Conservation (phyloP, 1,284 basidiomycete genomes). For the Leccinum huronense region DNA sequence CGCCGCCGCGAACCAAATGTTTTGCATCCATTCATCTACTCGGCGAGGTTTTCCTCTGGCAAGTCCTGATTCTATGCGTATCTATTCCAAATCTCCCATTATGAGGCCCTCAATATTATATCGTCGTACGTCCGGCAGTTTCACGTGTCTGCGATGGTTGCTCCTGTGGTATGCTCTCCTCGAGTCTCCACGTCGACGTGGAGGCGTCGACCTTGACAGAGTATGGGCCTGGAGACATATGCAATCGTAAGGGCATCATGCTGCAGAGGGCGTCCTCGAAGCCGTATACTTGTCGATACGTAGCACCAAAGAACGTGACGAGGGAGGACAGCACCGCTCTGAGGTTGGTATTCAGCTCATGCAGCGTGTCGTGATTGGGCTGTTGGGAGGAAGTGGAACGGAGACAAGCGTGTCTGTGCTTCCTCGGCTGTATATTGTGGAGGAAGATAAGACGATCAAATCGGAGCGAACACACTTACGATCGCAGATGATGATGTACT, state of each 20-base stretch:
- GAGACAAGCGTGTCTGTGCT: slow-evolving; percentile 61
- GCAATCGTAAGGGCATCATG: slow-evolving; percentile 81
- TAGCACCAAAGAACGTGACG: slow-evolving; percentile 65
- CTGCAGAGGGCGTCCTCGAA: slow-evolving; percentile 74
- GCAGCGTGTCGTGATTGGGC: not conserved
- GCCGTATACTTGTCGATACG: slow-evolving; percentile 68
- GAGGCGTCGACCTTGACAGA: slow-evolving; percentile 61
- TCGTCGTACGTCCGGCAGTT: too few relatives aligned
- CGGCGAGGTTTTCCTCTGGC: too few relatives aligned
- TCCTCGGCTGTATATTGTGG: slow-evolving; percentile 58
- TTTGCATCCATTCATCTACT: too few relatives aligned
- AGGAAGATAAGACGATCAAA: not conserved
- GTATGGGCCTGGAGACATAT: slow-evolving; percentile 61
- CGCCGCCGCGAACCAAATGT: too few relatives aligned
- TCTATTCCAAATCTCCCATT: too few relatives aligned
- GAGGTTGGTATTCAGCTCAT: slow-evolving; percentile 49
- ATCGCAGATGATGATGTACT: slow-evolving; percentile 82
- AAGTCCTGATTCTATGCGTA: too few relatives aligned
- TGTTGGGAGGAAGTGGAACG: slow-evolving; percentile 42
- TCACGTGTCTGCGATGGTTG: too few relatives aligned
- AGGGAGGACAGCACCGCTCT: slow-evolving; percentile 73
- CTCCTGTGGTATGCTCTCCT: slow-evolving; percentile 42
- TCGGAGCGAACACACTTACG: slow-evolving; percentile 45
- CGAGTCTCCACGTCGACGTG: slow-evolving; percentile 75
- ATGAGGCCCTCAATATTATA: too few relatives aligned